These are phyloP conservation scores for Mycena rosella DNA, from an alignment of 768 basidiomycete genomes.

Conservation along the genomic window DNA sequence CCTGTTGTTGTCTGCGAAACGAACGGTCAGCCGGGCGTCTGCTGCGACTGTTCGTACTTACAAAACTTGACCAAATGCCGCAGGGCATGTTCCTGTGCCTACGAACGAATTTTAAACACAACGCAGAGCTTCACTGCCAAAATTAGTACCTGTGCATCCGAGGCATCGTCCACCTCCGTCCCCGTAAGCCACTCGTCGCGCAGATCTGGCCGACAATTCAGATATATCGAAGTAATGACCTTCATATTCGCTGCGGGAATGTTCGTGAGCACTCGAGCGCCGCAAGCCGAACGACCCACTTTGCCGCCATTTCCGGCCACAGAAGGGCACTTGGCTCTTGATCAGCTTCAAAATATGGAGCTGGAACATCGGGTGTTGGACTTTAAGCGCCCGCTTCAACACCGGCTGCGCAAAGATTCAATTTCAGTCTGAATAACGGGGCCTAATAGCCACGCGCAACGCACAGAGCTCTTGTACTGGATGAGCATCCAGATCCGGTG, in stretches of 20 bases:
- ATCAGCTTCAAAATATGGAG: slow-evolving; percentile 96
- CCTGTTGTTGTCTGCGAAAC: slow-evolving; percentile 82
- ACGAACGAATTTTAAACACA: slow-evolving; percentile 21
- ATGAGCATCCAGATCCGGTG: slow-evolving; percentile 97
- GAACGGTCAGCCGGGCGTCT: slow-evolving; percentile 32
- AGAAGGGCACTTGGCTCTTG: slow-evolving; percentile 99
- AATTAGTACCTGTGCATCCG: slow-evolving; percentile 85
- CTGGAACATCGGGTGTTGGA: slow-evolving; percentile 94
- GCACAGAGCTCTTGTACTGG: slow-evolving; percentile 97
- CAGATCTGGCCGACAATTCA: slow-evolving; percentile 96
- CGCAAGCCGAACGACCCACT: slow-evolving; percentile 62
- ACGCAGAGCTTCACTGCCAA: not conserved
- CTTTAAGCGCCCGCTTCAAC: slow-evolving; percentile 93
- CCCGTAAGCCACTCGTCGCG: slow-evolving; percentile 98
- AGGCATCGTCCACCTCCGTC: slow-evolving; percentile 89
- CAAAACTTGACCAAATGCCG: slow-evolving; percentile 96
- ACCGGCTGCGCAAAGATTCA: slow-evolving; percentile 91
- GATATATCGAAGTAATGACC: slow-evolving; percentile 97
- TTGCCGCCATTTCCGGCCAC: slow-evolving; percentile 97
- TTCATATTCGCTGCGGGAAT: slow-evolving; percentile 92
- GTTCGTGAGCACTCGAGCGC: slow-evolving; percentile 23
- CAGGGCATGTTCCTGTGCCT: slow-evolving; percentile 96
- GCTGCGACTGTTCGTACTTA: slow-evolving; percentile 52
- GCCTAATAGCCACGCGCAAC: slow-evolving; percentile 48
- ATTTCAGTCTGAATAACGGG: no score